phyloP scores from a whole-genome alignment of 768 basidiomycete genomes.

The Boletales sp. region DNA sequence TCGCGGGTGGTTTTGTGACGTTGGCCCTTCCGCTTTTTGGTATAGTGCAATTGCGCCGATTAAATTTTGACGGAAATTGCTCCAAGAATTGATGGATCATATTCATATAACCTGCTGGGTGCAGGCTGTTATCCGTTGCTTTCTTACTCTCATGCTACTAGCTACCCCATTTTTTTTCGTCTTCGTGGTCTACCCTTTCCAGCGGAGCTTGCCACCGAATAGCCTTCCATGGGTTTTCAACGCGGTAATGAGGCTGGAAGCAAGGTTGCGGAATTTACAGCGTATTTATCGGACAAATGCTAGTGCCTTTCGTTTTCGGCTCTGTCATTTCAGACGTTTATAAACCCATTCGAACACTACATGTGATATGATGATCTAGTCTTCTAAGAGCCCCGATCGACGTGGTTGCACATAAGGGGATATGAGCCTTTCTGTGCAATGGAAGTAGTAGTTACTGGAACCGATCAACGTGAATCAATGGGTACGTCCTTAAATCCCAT shows the following conservation, averaged over 20 bases:
- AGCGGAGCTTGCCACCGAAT: slow-evolving; percentile 3
- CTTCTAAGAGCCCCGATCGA: slow-evolving; percentile 10
- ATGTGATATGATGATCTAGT: neutral
- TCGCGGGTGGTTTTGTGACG: slow-evolving; percentile 9
- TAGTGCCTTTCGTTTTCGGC: neutral
- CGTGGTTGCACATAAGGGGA: slow-evolving; percentile 2
- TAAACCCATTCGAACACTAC: neutral
- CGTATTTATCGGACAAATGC: neutral
- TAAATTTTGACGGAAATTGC: slow-evolving; percentile 25
- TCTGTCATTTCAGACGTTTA: neutral
- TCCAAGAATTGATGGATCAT: slow-evolving; percentile 4
- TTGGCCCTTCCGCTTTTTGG: slow-evolving; percentile 3
- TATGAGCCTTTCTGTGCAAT: slow-evolving; percentile 11
- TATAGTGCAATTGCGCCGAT: slow-evolving; percentile 18
- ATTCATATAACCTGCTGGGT: slow-evolving; percentile 11
- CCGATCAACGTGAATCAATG: slow-evolving; percentile 6
- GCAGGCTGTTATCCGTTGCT: slow-evolving; percentile 2
- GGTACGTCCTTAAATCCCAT: neutral
- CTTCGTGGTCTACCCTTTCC: neutral
- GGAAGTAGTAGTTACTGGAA: slow-evolving; percentile 6
- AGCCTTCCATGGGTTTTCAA: neutral
- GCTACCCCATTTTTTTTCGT: neutral
- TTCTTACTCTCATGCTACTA: slow-evolving; percentile 4
- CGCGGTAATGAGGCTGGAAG: neutral
- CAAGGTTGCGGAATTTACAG: neutral